These are phyloP conservation scores for Mycosphaerelloides madeirae DNA, from an alignment of 2,329 filamentous ascomycete species.

Conservation along the genomic window DNA sequence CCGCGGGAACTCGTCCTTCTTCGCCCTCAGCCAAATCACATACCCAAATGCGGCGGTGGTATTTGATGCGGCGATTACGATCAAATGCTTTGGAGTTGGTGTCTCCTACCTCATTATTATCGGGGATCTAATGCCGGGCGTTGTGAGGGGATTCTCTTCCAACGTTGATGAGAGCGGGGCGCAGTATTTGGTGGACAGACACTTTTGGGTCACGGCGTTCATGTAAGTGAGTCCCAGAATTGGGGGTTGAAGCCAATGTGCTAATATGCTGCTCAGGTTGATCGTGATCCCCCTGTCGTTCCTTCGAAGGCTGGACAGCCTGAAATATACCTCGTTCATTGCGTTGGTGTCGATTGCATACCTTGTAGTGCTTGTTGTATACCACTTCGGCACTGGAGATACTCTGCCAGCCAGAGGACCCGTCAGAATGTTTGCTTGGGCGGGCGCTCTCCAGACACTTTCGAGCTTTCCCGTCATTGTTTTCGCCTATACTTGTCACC, in stretches of 20 bases:
- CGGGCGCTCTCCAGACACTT: constrained; percentile 70
- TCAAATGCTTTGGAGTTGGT: constrained; percentile 97
- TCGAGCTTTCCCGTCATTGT: constrained; percentile 91
- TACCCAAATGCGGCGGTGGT: constrained; percentile 94
- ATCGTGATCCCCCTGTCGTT: constrained; percentile 94
- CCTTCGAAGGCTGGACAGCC: constrained; percentile 80
- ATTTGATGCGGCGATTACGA: constrained; percentile 91
- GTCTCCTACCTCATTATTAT: constrained; percentile 99
- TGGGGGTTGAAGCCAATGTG: background rate
- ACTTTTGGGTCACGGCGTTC: constrained; percentile 97
- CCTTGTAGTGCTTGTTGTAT: constrained; percentile 85
- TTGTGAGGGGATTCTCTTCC: constrained; percentile 70
- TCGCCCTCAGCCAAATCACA: constrained; percentile 92
- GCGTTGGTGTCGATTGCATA: constrained; percentile 92
- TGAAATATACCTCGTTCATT: constrained; percentile 94
- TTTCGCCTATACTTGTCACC: constrained; percentile 99
- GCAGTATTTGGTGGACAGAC: constrained; percentile 76
- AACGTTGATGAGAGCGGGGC: constrained; percentile 50
- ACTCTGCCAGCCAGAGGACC: constrained; percentile 67
- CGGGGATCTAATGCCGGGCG: constrained; percentile 94
- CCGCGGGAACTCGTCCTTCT: constrained; percentile 82
- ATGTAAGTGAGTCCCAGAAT: constrained; percentile 55
- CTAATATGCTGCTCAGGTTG: constrained; percentile 51
- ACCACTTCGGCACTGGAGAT: constrained; percentile 79
- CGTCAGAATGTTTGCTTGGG: constrained; percentile 73